Conservation (phyloP, 140 eudicot genomes). For the Anethum foeniculum region DNA sequence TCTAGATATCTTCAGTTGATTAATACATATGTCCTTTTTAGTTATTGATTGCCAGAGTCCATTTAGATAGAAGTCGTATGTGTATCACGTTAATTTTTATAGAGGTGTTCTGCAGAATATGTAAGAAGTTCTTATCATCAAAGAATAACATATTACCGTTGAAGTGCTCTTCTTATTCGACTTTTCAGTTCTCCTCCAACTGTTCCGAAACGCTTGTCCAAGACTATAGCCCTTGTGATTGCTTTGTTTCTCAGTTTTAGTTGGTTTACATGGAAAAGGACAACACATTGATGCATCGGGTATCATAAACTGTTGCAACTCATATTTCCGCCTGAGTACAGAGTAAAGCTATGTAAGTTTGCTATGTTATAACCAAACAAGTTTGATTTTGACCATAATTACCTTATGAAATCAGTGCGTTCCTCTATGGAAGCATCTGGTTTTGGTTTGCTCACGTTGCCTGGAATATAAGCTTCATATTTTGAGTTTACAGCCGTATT, state of each 20-base stretch:
- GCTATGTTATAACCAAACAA: background rate
- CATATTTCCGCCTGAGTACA: slow-evolving; percentile 69
- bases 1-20: no score
- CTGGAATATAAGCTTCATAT: slow-evolving; percentile 69
- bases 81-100: background rate
- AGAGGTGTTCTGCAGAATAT: background rate
- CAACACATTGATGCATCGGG: slow-evolving; percentile 26
- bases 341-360: slow-evolving; percentile 5
- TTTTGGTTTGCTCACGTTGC: slow-evolving; percentile 51
- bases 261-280: slow-evolving; percentile 37
- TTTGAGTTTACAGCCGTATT: slow-evolving; percentile 53
- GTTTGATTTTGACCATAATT: slow-evolving; percentile 12
- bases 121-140: background rate
- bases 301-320: slow-evolving; percentile 53
- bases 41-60: no score
- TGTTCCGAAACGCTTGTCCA: slow-evolving; percentile 68
- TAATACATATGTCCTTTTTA: no score
- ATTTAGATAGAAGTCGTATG: background rate
- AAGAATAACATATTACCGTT: slow-evolving; percentile 40
- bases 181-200: slow-evolving; percentile 66
- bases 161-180: slow-evolving; percentile 43
- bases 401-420: slow-evolving; percentile 77
- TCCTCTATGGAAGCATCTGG: slow-evolving; percentile 71
- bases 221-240: slow-evolving; percentile 43
- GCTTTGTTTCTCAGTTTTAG: slow-evolving; percentile 46